These are phyloP conservation scores for Apiospora koreana DNA, from an alignment of 2,329 filamentous ascomycete species.

Conservation along the genomic window DNA sequence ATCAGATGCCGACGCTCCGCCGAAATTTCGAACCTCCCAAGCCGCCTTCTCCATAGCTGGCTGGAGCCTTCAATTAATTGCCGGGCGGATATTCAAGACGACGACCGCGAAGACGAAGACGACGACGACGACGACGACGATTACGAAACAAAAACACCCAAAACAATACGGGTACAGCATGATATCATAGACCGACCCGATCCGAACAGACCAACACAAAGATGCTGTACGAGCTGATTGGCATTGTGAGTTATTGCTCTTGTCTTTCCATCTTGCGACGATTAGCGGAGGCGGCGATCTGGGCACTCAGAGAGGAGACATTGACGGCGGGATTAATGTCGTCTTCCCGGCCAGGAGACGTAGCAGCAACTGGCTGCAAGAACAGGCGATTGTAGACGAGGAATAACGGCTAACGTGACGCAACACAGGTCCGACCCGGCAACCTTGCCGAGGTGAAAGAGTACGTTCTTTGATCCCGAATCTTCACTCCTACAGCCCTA, in stretches of 20 bases:
- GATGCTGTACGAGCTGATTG: slow-evolving; percentile 98
- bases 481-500: background rate
- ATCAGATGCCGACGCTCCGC: slow-evolving; percentile 8
- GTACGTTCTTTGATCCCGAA: slow-evolving; percentile 53
- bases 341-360: no score
- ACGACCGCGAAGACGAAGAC: background rate
- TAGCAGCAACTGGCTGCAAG: background rate
- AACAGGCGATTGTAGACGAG: background rate
- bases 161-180: background rate
- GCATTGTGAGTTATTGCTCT: slow-evolving; percentile 67
- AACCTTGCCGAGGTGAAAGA: slow-evolving; percentile 92
- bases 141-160: background rate
- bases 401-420: background rate
- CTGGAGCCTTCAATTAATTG: no score
- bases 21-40: background rate
- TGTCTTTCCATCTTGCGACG: background rate
- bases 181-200: background rate
- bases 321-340: background rate
- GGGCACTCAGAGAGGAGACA: background rate
- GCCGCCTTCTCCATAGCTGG: background rate
- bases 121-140: background rate
- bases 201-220: background rate
- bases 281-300: background rate
- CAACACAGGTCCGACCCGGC: slow-evolving; percentile 80
- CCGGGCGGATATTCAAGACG: background rate